Conservation (phyloP, 129 eudicot species). For the Ambrosia trifida region DNA sequence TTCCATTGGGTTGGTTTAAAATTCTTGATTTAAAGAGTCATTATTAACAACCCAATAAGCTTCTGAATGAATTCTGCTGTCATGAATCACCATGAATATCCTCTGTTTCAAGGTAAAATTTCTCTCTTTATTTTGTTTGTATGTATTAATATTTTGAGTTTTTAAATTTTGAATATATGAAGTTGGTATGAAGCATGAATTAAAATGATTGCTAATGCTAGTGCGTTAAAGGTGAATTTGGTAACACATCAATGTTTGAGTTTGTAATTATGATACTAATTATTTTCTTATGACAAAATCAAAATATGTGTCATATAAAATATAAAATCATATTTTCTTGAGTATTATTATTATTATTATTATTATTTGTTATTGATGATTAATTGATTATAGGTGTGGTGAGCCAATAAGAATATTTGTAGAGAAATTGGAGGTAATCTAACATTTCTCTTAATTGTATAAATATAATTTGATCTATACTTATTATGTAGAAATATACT, state of each 20-base stretch:
- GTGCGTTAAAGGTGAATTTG: background rate
- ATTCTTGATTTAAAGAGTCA: background rate
- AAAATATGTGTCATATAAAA: background rate
- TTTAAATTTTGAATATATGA: slow-evolving; percentile 4
- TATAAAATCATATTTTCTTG: background rate
- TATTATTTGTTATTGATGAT: background rate
- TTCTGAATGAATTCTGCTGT: background rate
- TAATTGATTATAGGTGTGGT: no score
- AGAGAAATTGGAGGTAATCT: background rate
- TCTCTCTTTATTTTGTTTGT: background rate
- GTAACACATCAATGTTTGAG: background rate
- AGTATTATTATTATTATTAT: background rate
- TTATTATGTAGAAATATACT: background rate
- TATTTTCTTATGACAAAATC: background rate
- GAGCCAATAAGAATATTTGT: background rate
- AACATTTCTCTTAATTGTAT: background rate
- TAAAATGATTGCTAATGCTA: background rate
- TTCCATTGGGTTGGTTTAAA: background rate
- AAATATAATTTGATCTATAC: background rate
- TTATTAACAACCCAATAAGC: background rate
- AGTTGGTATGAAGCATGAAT: background rate
- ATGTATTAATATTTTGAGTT: background rate
- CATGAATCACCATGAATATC: background rate
- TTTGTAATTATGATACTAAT: background rate
- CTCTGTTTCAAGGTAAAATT: background rate